Evolutionary conservation across 1,284 basidiomycete species (phyloP), one percentile per base, ranked within the genome.

Genomic region (Meira nashicola): DNA sequence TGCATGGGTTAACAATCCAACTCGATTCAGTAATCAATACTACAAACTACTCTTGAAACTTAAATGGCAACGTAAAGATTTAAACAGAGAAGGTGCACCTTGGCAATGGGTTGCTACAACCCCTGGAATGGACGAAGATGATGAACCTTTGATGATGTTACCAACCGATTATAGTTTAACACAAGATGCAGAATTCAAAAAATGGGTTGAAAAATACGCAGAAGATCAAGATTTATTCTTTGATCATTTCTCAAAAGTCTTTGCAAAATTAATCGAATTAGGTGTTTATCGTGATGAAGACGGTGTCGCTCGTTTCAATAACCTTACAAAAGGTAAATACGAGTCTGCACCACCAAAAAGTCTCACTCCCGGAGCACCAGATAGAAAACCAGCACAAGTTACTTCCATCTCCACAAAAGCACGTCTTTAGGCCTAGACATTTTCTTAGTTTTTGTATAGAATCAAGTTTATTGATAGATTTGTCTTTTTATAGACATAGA

Each of bases 151-250:
- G 38, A 84, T 84, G 83, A 83, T 84, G 81, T 79, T 84, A 4
- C 82, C 82, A n/a, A 76, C 70, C 12, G 74, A 82, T 66, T 73
- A 71, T 59, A 51, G 64, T 3, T 60, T 78, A 15, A 70, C 68
- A 33, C 70, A 76, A 64, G 76, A 78, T 62, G 64, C 63, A 21
- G 64, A 65, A 62, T 71, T 78, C 65, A 66, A 67, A 17, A 65
- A 65, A 5, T 78, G 76, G 76, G 74, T 77, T 25, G 73, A 78
- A 60, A 76, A 74, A 74, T 80, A 80, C 63, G 83, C 83, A 5
- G 81, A 81, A 47, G 83, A 84, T 76, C 79, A 81, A 64, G 80
- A 83, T 47, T 72, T 80, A 6, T 84, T 84, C 79, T 84, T 82
- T 73, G 72, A 78, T 48, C 81, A 84, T 37, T 84, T 84, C 65